These are phyloP conservation scores for Botryotinia calthae DNA, from an alignment of 2,329 filamentous ascomycete genomes.

Conservation along the genomic window DNA sequence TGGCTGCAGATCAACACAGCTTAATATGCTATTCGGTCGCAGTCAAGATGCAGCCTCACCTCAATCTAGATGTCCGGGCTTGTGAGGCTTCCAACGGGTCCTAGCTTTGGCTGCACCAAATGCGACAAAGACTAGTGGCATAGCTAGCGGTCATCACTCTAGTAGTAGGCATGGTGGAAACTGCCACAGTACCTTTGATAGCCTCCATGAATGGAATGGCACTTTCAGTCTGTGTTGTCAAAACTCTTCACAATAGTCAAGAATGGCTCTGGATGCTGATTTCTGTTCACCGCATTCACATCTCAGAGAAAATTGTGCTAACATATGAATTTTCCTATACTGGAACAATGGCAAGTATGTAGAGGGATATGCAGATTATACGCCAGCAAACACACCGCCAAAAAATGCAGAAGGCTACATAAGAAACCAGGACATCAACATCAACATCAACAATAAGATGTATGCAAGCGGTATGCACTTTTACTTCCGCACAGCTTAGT, in stretches of 20 bases:
- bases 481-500: neutral
- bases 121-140: neutral
- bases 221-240: neutral
- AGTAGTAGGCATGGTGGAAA: neutral
- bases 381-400: neutral
- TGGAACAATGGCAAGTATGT: neutral
- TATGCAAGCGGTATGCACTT: constrained; percentile 5
- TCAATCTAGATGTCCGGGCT: neutral
- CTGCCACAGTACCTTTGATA: neutral
- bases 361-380: neutral
- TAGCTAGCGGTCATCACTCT: neutral
- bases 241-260: neutral
- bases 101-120: neutral
- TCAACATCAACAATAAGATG: neutral
- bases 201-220: neutral
- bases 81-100: neutral
- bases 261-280: neutral
- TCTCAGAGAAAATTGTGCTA: neutral
- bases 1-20: constrained; percentile 1
- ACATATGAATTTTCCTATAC: neutral
- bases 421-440: neutral
- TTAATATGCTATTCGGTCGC: neutral
- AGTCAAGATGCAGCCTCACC: neutral
- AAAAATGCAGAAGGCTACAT: neutral
- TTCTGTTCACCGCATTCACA: neutral